Base-by-base conservation (phyloP, 108 stramenopile genomes). In the Thalassiosira profunda region DNA sequence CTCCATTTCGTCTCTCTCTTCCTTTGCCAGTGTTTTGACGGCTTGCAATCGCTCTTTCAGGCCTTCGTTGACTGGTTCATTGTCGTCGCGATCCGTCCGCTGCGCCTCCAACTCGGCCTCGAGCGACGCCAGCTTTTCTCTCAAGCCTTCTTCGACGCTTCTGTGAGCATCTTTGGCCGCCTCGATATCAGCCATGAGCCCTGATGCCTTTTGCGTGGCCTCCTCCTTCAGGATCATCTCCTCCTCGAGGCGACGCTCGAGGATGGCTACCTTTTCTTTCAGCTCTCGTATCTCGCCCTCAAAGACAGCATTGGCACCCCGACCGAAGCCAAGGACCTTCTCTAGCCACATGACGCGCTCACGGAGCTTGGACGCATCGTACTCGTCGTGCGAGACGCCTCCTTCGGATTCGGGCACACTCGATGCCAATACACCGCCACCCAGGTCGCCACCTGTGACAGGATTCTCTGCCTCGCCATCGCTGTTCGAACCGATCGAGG, bases 171-270 rank as follows among this genome's bases (percentile, higher is more conserved):
- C 51, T 15, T 52, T 15, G 6, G 26, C 6, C 29, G 6, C 10
- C 15, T 52, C 33, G 1, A 52, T 2, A 52, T 52, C 18, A 6
- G 26, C 6, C 29, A 28, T 52, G 7, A 52, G 51, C 51, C 29
- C 33, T 5, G 51, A 52, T 8, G 26, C 51, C 29, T 17, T 31
- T 15, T 52, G 51, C 17, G 29, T 29, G 29, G 51, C 51, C 33
- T 52, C 26, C 33, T 52, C 51, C 33, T 31, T 31, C 0, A 52
- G 51, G 15, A 17, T 31, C 51, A n/a, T 52, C 33, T 52, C 51
- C 29, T 30, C 33, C 17, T 31, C 29, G 7, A 31, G 9, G 34
- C 18, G 51, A 2, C 4, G 49, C 21, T 51, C 30, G 23, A n/a
- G 12, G 26, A 26, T 51, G 30, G 26, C n/a, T 4, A 51, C 29